Evolutionary conservation across 2,329 filamentous ascomycete species (phyloP).

Genomic region (Xylariomycetidae sp.): DNA sequence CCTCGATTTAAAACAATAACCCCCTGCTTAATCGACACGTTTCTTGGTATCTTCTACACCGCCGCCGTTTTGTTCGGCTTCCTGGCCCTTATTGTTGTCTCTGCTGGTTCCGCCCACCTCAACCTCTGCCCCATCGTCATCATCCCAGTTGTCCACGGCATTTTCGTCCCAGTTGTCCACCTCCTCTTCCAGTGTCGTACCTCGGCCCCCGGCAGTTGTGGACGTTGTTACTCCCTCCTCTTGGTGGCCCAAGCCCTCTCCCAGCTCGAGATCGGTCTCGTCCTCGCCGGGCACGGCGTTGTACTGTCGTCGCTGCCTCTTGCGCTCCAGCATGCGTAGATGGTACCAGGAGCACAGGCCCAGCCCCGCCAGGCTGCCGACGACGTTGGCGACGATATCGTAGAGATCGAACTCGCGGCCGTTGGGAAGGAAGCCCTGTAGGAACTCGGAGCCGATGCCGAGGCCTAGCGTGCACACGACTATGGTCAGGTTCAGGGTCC

Average conservation of each 20-base stretch:
- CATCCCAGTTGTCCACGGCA: slow-evolving; percentile 53
- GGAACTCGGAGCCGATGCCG: slow-evolving; percentile 69
- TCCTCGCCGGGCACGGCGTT: slow-evolving; percentile 61
- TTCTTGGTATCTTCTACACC: slow-evolving; percentile 28
- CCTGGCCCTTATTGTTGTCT: too few species aligned
- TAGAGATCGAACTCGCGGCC: slow-evolving; percentile 69
- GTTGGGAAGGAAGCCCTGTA: slow-evolving; percentile 72
- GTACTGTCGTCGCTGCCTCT: slow-evolving; percentile 69
- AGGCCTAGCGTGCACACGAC: slow-evolving; percentile 70
- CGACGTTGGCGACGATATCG: slow-evolving; percentile 82
- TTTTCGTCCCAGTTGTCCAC: slow-evolving; percentile 96
- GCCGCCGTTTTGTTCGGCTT: slow-evolving; percentile 19
- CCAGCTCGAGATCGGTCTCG: slow-evolving; percentile 71
- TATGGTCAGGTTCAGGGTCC: slow-evolving; percentile 78
- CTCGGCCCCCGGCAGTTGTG: slow-evolving; percentile 20
- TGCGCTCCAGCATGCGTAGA: slow-evolving; percentile 88
- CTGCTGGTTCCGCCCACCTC: slow-evolving; percentile 19
- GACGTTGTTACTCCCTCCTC: slow-evolving; percentile 62
- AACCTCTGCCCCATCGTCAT: slow-evolving; percentile 38
- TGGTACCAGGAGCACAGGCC: slow-evolving; percentile 87
- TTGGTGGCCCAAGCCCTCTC: slow-evolving; percentile 51
- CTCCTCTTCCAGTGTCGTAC: slow-evolving; percentile 65
- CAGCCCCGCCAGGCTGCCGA: slow-evolving; percentile 69
- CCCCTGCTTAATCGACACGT: slow-evolving; percentile 32
- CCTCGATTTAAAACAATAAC: too few species aligned